Evolutionary conservation across 2,329 filamentous ascomycete genomes (phyloP), one percentile per base, ranked within the genome.

Genomic region (Myriosclerotinia scirpicola): DNA sequence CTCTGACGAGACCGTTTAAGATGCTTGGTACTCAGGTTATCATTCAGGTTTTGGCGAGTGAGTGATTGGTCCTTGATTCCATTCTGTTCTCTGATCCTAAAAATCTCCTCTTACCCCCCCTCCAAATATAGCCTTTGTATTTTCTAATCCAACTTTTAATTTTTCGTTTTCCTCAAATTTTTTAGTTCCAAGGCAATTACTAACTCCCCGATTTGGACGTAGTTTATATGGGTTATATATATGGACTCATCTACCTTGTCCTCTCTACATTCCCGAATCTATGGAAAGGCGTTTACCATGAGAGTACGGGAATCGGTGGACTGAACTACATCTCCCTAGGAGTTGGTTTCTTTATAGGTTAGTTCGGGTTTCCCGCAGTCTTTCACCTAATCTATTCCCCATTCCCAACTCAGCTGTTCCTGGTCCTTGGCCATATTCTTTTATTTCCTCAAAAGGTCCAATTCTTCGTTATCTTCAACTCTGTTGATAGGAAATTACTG

Each of bases 191-290:
- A 26, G 26, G 26, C 26, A 26, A 26, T 26, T 26, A 26, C 26
- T 26, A 26, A 26, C 26, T 26, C 26, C 26, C 26, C 26, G 3
- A 26, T 26, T 26, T 26, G 26, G 26, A 26, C 26, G 26, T 26
- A 2, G 69, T 83, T 14, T 86, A 85, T 73, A 81, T 84, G 74
- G 79, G 81, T 34, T 77, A 82, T 55, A 73, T 82, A 5, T 85
- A 86, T 70, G 83, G 84, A 7, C 78, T 83, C 56, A 79, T 85
- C 54, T 87, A 85, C 71, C 76, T 86, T 3, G 80, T 82, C 44
- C 81, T 90, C 0, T 83, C 85, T 0, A 88, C 84, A 2, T 89
- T 89, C 70, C 84, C 88, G 0, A 72, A 75, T 0, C 78, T 91
- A 0, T 90, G 86, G 85, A 79, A 75, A 2, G 70, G 73, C 0